Evolutionary conservation across 805 yeast genomes (phyloP).

Genomic region (Hanseniaspora lindneri): DNA sequence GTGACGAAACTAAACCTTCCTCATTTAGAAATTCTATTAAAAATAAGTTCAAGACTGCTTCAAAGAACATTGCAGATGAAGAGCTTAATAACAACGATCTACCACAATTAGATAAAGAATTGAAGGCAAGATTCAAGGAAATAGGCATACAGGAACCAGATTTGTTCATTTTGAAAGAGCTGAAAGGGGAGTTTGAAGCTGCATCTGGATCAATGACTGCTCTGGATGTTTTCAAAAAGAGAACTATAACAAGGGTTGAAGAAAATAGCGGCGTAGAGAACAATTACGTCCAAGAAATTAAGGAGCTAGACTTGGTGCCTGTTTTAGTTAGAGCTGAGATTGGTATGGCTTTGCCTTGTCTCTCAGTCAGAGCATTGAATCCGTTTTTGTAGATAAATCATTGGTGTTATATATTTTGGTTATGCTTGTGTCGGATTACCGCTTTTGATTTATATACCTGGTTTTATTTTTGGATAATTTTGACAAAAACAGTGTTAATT

Average conservation of each 20-base stretch:
- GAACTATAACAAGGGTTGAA: constrained; percentile 48
- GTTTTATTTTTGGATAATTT: no score
- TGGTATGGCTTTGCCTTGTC: constrained; percentile 91
- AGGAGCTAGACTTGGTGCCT: constrained; percentile 68
- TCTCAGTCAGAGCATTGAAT: constrained; percentile 80
- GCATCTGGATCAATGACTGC: constrained; percentile 10
- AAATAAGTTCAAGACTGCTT: constrained; percentile 62
- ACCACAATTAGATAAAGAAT: constrained; percentile 31
- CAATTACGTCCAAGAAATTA: constrained; percentile 61
- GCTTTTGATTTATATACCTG: no score
- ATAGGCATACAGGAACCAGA: constrained; percentile 43
- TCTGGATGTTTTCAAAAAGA: constrained; percentile 46
- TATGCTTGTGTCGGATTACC: no score
- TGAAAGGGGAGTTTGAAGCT: constrained; percentile 16
- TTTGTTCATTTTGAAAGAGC: constrained; percentile 25
- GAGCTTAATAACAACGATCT: constrained; percentile 25
- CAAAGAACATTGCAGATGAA: constrained; percentile 55
- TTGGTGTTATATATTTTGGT: no score
- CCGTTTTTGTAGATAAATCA: constrained; percentile 44
- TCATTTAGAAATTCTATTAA: constrained; percentile 68
- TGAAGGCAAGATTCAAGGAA: constrained; percentile 38
- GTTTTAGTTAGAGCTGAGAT: constrained; percentile 78
- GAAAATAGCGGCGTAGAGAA: constrained; percentile 31
- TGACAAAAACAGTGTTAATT: no score
- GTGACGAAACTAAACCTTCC: constrained; percentile 70